Evolutionary conservation across 306 rosid genomes (phyloP).

Genomic region (Rosa lucieae): DNA sequence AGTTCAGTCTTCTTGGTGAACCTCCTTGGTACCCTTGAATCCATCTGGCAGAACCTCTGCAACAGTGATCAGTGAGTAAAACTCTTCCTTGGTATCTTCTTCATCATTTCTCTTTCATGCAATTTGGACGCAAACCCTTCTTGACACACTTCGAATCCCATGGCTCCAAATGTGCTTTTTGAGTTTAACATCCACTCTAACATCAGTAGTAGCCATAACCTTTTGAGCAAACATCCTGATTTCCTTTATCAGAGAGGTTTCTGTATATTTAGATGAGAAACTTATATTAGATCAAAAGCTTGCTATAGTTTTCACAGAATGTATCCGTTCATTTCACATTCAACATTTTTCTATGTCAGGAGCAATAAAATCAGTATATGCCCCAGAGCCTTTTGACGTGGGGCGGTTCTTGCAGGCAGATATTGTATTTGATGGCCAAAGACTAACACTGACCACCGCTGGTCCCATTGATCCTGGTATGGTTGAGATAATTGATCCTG

Average conservation of each 20-base stretch:
- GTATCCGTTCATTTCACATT: constrained; percentile 13
- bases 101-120: constrained; percentile 45
- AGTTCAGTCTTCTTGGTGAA: no score
- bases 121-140: constrained; percentile 35
- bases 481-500: constrained; percentile 19
- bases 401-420: constrained; percentile 74
- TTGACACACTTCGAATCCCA: constrained; percentile 47
- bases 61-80: constrained; percentile 44
- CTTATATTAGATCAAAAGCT: background rate
- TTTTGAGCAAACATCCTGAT: constrained; percentile 50
- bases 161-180: constrained; percentile 51
- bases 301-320: background rate
- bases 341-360: constrained; percentile 46
- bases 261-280: background rate
- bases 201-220: constrained; percentile 53
- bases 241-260: constrained; percentile 23
- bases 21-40: no score
- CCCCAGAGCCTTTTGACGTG: constrained; percentile 90
- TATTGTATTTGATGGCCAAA: constrained; percentile 41
- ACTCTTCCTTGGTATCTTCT: constrained; percentile 57
- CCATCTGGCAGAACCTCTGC: constrained; percentile 19
- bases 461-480: constrained; percentile 87
- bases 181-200: constrained; percentile 52
- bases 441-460: constrained; percentile 58
- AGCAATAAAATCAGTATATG: constrained; percentile 75